Evolutionary conservation across 371 early-diverging fungal genomes (phyloP).

Genomic region (Haplosporangium sp.): DNA sequence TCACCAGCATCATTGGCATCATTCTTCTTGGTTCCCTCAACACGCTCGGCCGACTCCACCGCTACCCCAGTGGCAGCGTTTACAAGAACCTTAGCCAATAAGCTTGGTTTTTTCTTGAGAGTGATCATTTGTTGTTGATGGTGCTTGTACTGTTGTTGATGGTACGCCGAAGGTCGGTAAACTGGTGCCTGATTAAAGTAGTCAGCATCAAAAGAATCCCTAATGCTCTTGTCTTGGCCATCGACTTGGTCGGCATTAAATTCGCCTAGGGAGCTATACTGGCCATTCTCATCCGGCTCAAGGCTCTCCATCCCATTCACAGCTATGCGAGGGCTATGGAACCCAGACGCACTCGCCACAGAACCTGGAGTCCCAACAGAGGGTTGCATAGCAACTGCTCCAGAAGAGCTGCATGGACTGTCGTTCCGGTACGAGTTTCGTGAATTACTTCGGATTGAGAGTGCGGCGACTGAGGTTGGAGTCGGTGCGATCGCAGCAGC

Average conservation of each 20-base stretch:
- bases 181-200: conserved; percentile 29
- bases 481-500: conserved; percentile 16
- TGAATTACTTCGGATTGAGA: conserved; percentile 44
- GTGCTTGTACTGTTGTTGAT: conserved; percentile 23
- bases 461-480: conserved; percentile 34
- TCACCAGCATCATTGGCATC: not conserved
- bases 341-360: conserved; percentile 5
- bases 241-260: not conserved
- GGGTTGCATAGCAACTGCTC: not conserved
- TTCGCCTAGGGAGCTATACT: conserved; percentile 5
- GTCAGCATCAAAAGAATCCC: conserved; percentile 13
- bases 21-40: not conserved
- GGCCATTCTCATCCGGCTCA: conserved; percentile 9
- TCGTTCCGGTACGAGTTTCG: conserved; percentile 29
- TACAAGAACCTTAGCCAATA: conserved; percentile 12
- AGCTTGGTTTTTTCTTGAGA: conserved; percentile 23
- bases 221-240: not conserved
- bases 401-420: not conserved
- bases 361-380: conserved; percentile 23
- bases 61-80: not conserved
- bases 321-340: conserved; percentile 19
- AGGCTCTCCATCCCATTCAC: not conserved
- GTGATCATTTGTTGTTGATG: conserved; percentile 18
- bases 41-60: not conserved
- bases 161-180: conserved; percentile 8